Evolutionary conservation across 139 green algal species (phyloP), one percentile per base, ranked within the genome.

Genomic region (Auxenochlorella pyrenoidosa): DNA sequence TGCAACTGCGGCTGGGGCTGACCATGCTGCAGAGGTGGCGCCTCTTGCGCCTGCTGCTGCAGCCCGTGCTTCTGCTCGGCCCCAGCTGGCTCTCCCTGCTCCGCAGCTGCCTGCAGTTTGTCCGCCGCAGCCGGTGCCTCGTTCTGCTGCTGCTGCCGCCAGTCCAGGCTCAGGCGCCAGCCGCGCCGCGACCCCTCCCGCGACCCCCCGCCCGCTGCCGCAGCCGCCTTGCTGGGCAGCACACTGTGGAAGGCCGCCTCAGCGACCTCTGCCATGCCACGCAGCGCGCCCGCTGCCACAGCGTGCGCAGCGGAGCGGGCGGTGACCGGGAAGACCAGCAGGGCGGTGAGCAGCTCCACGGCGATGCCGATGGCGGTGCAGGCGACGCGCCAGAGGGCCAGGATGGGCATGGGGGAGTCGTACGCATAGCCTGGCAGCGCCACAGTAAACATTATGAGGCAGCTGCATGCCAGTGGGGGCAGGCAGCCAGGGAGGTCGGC

Each of bases 401-500:
- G 80, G n/a, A 85, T 32, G 41, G 80, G 80, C 60, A 76, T 76
- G 80, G 80, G 80, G 38, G 22, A 36, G 58, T 76, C 41, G 63
- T 86, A 18, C 0, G 80, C 68, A n/a, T 79, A 86, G n/a, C 68
- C 66, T 1, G 82, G 82, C 15, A 86, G 47, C 5, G 82, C 82
- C 32, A 86, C 82, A 10, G 82, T 86, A 38, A 71, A 86, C 66
- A 79, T 79, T n/a, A 86, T 79, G 28, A 86, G n/a, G 66, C 80
- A 86, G 63, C 54, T 84, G 76, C 75, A 80, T 36, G 43, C 15
- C 18, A 24, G 54, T 22, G 54, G 28, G 75, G 75, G 43, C 65
- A 24, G 18, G 76, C 5, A 60, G 40, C 4, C 5, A 36, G 36
- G 24, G 24, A 2, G 73, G 38, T 60, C 15, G 18, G 22, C 28